These are phyloP conservation scores for Rhodosporidiobolus sp. DNA, from an alignment of 768 basidiomycete genomes.

Conservation along the genomic window DNA sequence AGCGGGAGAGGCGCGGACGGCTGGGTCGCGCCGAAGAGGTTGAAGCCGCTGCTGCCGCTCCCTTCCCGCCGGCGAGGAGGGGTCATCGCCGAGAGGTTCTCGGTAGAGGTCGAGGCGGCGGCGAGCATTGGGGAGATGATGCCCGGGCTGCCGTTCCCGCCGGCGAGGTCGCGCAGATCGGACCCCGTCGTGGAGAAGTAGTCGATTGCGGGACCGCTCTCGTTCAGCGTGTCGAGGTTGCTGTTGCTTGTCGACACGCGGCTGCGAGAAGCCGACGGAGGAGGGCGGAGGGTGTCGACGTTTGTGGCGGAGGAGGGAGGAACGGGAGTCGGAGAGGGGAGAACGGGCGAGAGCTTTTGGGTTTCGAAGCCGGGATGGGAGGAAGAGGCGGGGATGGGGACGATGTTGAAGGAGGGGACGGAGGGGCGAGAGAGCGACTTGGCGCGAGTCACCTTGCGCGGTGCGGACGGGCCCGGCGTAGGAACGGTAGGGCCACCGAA, in stretches of 20 bases:
- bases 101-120: not conserved
- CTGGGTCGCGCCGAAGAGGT: constrained; percentile 19
- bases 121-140: not conserved
- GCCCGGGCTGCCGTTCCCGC: not conserved
- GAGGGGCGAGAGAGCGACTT: constrained; percentile 34
- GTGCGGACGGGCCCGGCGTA: not conserved
- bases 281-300: constrained; percentile 1
- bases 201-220: constrained; percentile 31
- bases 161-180: constrained; percentile 25
- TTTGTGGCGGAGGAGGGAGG: not conserved
- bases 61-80: constrained; percentile 14
- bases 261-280: not conserved
- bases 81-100: constrained; percentile 6
- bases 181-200: constrained; percentile 27
- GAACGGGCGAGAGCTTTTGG: constrained; percentile 24
- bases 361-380: constrained; percentile 37
- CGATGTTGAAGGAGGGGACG: constrained; percentile 28
- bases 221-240: constrained; percentile 31
- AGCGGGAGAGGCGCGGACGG: not conserved
- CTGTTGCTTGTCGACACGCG: constrained; percentile 12
- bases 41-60: not conserved
- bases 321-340: not conserved
- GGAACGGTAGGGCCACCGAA: constrained; percentile 27
- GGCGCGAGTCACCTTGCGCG: constrained; percentile 21
- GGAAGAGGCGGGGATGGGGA: constrained; percentile 27